Evolutionary conservation across 257 asterid species (phyloP), one percentile per base, ranked within the genome.

Genomic region (Lycium barbarum): DNA sequence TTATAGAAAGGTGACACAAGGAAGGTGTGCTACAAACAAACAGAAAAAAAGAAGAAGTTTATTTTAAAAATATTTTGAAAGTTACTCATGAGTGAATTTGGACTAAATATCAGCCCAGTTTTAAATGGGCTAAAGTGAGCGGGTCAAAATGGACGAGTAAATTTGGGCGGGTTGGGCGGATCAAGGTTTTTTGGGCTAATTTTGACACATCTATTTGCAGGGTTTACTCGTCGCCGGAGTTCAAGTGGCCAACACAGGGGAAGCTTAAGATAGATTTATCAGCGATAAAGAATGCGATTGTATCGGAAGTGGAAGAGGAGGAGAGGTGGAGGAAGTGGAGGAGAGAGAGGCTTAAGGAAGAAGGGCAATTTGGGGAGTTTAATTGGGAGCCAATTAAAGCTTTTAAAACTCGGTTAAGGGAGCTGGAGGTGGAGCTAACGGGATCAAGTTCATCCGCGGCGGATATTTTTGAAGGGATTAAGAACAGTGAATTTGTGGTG

Each of bases 171-270:
- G 33, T 26, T 26, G 33, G 33, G 33, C 33, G 33, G 33, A 26
- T 26, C 33, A 26, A 26, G 33, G 33, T 26, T 26, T 26, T 26
- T 26, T 26, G 33, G 33, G 33, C 33, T 26, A 26, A 26, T 26
- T 26, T 26, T 26, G 33, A 26, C 33, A 26, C 33, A 1, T 26
- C 33, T 26, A 26, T 26, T 26, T 26, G 33, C 33, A 89, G 98
- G 91, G 96, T 94, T 18, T 95, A 95, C 70, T 97, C 98, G 47
- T 91, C 96, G 26, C 97, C 98, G 68, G 98, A 96, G 80, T 94
- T 96, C 87, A 96, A 92, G 90, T 93, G 93, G 86, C 90, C 90
- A 83, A 85, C 88, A 45, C 88, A 90, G 84, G 91, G 92, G 73
- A 90, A 80, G 91, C 90, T 95, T 84, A 87, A 92, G 84, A 88